Evolutionary conservation across 805 yeast genomes (phyloP).

Genomic region (Torulaspora franciscae): DNA sequence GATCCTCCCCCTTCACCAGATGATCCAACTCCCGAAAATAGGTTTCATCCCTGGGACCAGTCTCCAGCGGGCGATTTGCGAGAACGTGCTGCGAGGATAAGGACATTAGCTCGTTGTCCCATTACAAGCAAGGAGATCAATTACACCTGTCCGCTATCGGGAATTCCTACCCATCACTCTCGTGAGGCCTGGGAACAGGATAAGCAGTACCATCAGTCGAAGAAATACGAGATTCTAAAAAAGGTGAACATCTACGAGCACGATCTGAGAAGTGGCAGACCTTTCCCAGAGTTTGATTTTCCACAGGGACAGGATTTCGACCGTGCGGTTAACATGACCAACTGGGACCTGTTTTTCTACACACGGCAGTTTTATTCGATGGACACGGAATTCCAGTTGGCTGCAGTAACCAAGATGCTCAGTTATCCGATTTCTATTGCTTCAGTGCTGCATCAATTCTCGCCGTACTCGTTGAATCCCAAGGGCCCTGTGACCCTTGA

Average conservation of each 20-base stretch:
- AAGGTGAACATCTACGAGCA: slow-evolving; percentile 92
- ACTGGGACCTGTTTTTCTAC: slow-evolving; percentile 92
- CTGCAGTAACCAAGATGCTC: slow-evolving; percentile 90
- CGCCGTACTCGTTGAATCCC: slow-evolving; percentile 78
- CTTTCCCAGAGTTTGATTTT: slow-evolving; percentile 92
- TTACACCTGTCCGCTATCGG: slow-evolving; percentile 87
- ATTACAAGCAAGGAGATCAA: slow-evolving; percentile 76
- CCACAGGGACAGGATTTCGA: slow-evolving; percentile 77
- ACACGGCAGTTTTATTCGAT: slow-evolving; percentile 90
- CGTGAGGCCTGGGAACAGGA: slow-evolving; percentile 86
- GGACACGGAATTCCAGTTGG: slow-evolving; percentile 95
- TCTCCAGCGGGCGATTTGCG: slow-evolving; percentile 86
- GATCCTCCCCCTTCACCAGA: slow-evolving; percentile 62
- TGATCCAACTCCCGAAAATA: slow-evolving; percentile 64
- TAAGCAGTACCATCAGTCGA: slow-evolving; percentile 58
- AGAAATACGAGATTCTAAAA: slow-evolving; percentile 67
- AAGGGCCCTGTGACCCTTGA: slow-evolving; percentile 86
- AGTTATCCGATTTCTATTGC: slow-evolving; percentile 91
- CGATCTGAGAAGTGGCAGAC: slow-evolving; percentile 88
- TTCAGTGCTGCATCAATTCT: slow-evolving; percentile 71
- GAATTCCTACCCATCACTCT: slow-evolving; percentile 94
- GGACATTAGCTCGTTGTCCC: slow-evolving; percentile 85
- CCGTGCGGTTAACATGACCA: slow-evolving; percentile 65
- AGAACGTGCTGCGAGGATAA: slow-evolving; percentile 84
- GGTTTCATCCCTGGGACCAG: slow-evolving; percentile 87